Base-by-base conservation (phyloP, 2,329 filamentous ascomycete genomes). In the Trichoderma koningiopsis region DNA sequence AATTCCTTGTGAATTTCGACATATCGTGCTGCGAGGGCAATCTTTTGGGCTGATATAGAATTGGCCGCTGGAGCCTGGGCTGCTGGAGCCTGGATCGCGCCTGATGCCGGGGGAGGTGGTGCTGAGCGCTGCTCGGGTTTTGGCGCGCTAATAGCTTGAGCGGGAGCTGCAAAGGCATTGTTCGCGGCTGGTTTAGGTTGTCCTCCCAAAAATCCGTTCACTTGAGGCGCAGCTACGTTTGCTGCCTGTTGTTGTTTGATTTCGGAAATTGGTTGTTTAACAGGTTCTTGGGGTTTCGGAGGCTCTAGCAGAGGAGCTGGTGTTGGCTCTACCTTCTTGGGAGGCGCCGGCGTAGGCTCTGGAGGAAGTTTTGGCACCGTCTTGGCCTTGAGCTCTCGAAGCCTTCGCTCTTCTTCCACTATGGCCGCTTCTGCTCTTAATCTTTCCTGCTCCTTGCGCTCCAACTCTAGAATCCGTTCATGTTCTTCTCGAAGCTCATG, bases 1-100 rank as follows among this genome's bases (percentile, higher is more conserved):
- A 96, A 83, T 52, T 87, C 87, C 70, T 87, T 83, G 75, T 95
- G 92, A 31, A 96, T 87, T 68, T 85, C 78, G 2, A 79, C 71
- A 71, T 88, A 85, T 67, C 83, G 81, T 70, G 87, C 83, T n/a
- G 74, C 69, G 47, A 71, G 33, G 14, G 72, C 27, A 22, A 13
- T 35, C 24, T 64, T 71, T 31, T 61, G 68, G 35, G 56, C 55
- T 2, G 66, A 58, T 22, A 58, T 10, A 35, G 57, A 8, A 22
- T n/a, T 27, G 62, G 68, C 62, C 10, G 58, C 27, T n/a, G 57
- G 56, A 16, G 43, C 40, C 53, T 47, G 67, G n/a, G 53, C 27
- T 24, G 56, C 27, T 7, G 69, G 33, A 10, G 52, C 11, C 35
- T 70, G 70, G n/a, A 56, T 31, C 5, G 69, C 19, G 19, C 68